These are phyloP conservation scores for Lonicera japonica DNA, from an alignment of 129 eudicot genomes.

Conservation along the genomic window DNA sequence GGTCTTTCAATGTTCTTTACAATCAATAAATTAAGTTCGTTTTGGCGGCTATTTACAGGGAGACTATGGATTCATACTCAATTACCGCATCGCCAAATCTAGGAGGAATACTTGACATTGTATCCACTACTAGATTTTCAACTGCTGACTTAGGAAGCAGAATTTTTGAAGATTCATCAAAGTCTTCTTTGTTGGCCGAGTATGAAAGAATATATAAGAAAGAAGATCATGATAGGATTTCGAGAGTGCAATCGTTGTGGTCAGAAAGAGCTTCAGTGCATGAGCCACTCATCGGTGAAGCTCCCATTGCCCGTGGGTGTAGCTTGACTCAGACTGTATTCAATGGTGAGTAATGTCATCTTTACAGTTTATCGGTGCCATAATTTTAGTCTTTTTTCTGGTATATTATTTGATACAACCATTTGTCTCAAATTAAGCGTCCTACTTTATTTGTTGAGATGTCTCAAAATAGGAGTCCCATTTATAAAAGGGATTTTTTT, in stretches of 20 bases:
- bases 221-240: slow-evolving; percentile 37
- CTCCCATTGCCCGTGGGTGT: slow-evolving; percentile 65
- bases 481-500: too few species aligned
- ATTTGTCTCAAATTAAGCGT: background rate
- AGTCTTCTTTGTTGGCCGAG: slow-evolving; percentile 53
- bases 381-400: background rate
- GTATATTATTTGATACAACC: background rate
- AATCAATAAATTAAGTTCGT: background rate
- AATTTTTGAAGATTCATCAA: slow-evolving; percentile 41
- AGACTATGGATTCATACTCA: slow-evolving; percentile 60
- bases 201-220: slow-evolving; percentile 37
- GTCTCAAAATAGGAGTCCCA: background rate
- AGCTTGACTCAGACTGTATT: slow-evolving; percentile 67
- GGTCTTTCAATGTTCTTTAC: background rate
- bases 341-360: slow-evolving; percentile 42
- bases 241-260: slow-evolving; percentile 42
- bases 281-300: slow-evolving; percentile 55
- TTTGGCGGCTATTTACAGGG: slow-evolving; percentile 40
- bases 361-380: background rate
- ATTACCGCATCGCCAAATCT: slow-evolving; percentile 81
- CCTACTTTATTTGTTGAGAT: background rate
- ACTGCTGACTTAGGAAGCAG: slow-evolving; percentile 27
- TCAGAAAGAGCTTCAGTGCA: slow-evolving; percentile 43
- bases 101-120: slow-evolving; percentile 38
- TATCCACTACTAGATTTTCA: slow-evolving; percentile 29